phyloP scores from a whole-genome alignment of 1,139 yeast species.

The Yamadazyma dushanensis region DNA sequence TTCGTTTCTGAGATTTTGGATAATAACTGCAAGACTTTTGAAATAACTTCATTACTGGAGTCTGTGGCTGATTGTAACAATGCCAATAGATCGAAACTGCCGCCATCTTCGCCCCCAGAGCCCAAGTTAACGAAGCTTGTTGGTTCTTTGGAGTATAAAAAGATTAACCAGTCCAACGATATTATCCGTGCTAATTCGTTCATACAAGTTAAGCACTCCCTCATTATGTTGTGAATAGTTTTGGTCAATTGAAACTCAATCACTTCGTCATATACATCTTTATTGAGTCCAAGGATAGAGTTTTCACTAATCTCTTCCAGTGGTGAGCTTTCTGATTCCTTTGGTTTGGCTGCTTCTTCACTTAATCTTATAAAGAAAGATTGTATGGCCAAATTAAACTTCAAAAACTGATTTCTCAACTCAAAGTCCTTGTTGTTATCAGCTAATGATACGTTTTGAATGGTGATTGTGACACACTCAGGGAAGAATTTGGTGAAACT shows the following conservation, averaged over 20 bases:
- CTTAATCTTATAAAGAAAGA: slow-evolving; percentile 32
- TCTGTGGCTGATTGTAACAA: slow-evolving; percentile 80
- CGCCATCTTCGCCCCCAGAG: slow-evolving; percentile 12
- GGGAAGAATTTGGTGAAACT: slow-evolving; percentile 66
- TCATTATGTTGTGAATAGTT: slow-evolving; percentile 36
- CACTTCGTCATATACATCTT: slow-evolving; percentile 43
- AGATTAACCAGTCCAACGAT: slow-evolving; percentile 86
- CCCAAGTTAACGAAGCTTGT: slow-evolving; percentile 50
- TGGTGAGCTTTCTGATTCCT: slow-evolving; percentile 4
- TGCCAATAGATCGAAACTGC: slow-evolving; percentile 70
- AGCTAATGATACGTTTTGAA: slow-evolving; percentile 38
- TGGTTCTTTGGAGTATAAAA: slow-evolving; percentile 77
- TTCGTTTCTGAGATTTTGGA: slow-evolving; percentile 82
- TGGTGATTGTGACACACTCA: slow-evolving; percentile 39
- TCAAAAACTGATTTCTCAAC: slow-evolving; percentile 37
- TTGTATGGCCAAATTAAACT: slow-evolving; percentile 38
- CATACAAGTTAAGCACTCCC: slow-evolving; percentile 36
- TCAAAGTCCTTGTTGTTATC: slow-evolving; percentile 43
- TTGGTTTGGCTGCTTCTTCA: slow-evolving; percentile 14
- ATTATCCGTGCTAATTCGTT: slow-evolving; percentile 83
- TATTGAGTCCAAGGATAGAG: slow-evolving; percentile 32
- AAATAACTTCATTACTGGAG: slow-evolving; percentile 81
- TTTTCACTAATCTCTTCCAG: slow-evolving; percentile 17
- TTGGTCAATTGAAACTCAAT: slow-evolving; percentile 38
- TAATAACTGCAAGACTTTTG: slow-evolving; percentile 71